These are phyloP conservation scores for Eremothecium cymbalariae DNA, from an alignment of 1,139 yeast genomes.

Conservation along the genomic window DNA sequence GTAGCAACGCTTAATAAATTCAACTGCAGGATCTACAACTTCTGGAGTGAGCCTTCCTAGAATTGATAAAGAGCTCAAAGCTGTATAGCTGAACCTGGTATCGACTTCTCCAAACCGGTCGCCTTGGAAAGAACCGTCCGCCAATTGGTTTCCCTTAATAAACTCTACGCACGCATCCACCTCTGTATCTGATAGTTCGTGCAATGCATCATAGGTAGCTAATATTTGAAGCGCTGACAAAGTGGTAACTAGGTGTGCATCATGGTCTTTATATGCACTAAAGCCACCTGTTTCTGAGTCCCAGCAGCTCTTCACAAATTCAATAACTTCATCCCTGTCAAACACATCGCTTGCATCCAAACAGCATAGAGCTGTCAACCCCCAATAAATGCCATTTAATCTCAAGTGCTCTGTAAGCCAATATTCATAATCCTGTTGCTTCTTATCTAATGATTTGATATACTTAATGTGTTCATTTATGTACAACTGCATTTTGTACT, in stretches of 20 bases:
- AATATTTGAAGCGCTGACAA: slow-evolving; percentile 79
- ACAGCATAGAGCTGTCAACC: slow-evolving; percentile 64
- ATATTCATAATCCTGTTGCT: slow-evolving; percentile 58
- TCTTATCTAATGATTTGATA: slow-evolving; percentile 43
- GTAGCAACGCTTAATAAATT: slow-evolving; percentile 59
- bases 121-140: slow-evolving; percentile 80
- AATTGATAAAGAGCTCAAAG: slow-evolving; percentile 63
- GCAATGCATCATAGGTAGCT: slow-evolving; percentile 55
- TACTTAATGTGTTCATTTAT: slow-evolving; percentile 47
- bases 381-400: slow-evolving; percentile 94
- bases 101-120: slow-evolving; percentile 90
- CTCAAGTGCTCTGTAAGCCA: slow-evolving; percentile 89
- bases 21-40: slow-evolving; percentile 56
- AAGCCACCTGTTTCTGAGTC: slow-evolving; percentile 64
- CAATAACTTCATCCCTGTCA: slow-evolving; percentile 50
- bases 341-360: slow-evolving; percentile 53
- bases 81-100: slow-evolving; percentile 81
- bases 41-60: slow-evolving; percentile 55
- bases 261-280: slow-evolving; percentile 85
- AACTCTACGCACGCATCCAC: slow-evolving; percentile 37
- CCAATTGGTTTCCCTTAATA: slow-evolving; percentile 51
- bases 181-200: slow-evolving; percentile 30
- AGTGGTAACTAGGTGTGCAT: slow-evolving; percentile 82
- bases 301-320: slow-evolving; percentile 63
- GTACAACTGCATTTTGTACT: slow-evolving; percentile 1